phyloP scores from a whole-genome alignment of 2,329 filamentous ascomycete genomes.

The Calonectria hongkongensis region DNA sequence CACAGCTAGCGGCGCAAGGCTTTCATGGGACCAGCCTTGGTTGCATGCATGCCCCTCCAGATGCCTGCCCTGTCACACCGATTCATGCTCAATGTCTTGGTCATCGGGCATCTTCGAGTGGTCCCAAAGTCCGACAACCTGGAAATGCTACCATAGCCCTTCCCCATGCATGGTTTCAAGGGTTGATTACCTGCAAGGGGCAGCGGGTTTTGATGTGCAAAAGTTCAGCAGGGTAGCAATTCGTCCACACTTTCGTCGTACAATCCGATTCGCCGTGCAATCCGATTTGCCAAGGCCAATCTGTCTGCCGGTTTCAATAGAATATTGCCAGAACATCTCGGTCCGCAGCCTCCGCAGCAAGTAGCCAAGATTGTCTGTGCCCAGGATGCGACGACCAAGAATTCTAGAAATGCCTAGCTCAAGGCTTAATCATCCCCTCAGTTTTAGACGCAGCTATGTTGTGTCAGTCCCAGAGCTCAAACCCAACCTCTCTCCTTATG shows the following conservation, averaged over 20 bases:
- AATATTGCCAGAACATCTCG: neutral
- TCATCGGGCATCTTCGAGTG: constrained; percentile 6
- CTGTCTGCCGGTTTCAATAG: neutral
- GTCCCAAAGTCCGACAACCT: neutral
- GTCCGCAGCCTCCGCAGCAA: neutral
- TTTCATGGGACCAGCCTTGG: neutral
- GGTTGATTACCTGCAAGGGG: constrained; percentile 21
- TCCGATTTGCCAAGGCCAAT: constrained; percentile 5
- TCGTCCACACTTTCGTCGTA: neutral
- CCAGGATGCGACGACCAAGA: neutral
- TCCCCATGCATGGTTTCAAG: constrained; percentile 22
- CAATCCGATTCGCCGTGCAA: neutral
- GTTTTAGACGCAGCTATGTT: too few relatives aligned
- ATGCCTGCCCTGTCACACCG: neutral
- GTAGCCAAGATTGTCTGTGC: neutral
- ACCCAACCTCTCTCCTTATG: neutral
- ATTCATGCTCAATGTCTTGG: neutral
- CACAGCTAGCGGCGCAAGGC: neutral
- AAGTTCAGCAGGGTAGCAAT: neutral
- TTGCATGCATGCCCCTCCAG: neutral
- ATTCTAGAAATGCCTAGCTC: neutral
- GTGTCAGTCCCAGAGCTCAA: neutral
- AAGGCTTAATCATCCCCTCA: neutral
- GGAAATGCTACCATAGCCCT: constrained; percentile 14
- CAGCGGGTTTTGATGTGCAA: neutral